Conservation (phyloP, 345 rosid species). For the Balakata baccata region DNA sequence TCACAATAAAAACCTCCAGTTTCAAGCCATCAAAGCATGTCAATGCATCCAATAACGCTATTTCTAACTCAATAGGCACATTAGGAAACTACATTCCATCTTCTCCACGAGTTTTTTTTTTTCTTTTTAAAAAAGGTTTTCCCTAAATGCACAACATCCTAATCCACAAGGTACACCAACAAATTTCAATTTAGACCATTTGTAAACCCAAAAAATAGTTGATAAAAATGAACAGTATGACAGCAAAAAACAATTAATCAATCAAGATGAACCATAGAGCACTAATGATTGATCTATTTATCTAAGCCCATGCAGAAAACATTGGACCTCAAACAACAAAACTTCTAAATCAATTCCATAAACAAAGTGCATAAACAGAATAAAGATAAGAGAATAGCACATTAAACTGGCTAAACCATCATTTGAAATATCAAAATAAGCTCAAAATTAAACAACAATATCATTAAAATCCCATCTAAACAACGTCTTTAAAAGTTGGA, state of each 20-base stretch:
- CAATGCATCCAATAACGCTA: too few species aligned
- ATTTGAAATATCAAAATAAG: neutral
- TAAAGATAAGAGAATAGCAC: neutral
- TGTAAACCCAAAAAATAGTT: neutral
- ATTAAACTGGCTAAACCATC: neutral
- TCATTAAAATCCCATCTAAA: slow-evolving; percentile 10
- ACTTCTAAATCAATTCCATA: neutral
- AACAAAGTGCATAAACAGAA: neutral
- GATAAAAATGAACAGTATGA: neutral
- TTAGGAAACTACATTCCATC: too few species aligned
- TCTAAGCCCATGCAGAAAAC: too few species aligned
- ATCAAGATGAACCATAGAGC: too few species aligned
- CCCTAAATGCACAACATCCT: neutral
- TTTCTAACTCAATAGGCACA: too few species aligned
- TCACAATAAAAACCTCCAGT: too few species aligned
- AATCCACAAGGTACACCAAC: too few species aligned
- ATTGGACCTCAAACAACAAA: too few species aligned
- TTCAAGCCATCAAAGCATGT: too few species aligned
- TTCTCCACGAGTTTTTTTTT: neutral
- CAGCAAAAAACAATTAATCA: neutral
- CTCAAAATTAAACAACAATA: slow-evolving; percentile 2
- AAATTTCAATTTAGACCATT: neutral
- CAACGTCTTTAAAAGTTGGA: neutral
- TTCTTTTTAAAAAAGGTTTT: neutral
- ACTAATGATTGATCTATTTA: too few species aligned